A percentile compares a stretch with the other conserved stretches of the same genome.
Evolutionary conservation across 2,329 filamentous ascomycete species (phyloP).

Genomic region (Trichoderma sp.): DNA sequence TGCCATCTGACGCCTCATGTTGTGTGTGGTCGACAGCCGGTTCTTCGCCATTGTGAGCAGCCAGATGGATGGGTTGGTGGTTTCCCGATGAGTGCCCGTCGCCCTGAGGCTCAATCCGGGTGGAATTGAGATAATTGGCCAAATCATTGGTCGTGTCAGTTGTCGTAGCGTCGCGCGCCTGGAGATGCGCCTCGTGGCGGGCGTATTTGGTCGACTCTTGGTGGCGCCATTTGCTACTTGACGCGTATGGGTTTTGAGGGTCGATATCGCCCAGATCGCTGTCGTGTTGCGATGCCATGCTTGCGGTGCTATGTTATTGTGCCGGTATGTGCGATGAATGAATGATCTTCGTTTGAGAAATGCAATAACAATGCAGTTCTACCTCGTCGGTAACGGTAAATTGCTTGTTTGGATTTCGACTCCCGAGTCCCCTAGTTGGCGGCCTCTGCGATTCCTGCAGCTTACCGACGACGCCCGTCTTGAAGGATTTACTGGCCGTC

Average conservation of each 20-base stretch:
- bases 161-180: slow-evolving; percentile 33
- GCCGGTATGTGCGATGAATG: background rate
- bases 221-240: slow-evolving; percentile 61
- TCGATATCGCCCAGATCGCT: slow-evolving; percentile 34
- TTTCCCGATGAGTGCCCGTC: slow-evolving; percentile 36
- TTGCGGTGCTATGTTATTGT: background rate
- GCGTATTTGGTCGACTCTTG: slow-evolving; percentile 61
- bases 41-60: slow-evolving; percentile 34
- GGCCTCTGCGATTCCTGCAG: slow-evolving; percentile 6
- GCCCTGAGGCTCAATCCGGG: slow-evolving; percentile 48
- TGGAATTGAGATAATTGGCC: slow-evolving; percentile 57
- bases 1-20: slow-evolving; percentile 44
- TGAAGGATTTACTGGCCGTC: background rate
- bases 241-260: slow-evolving; percentile 56
- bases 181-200: slow-evolving; percentile 45
- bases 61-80: slow-evolving; percentile 53
- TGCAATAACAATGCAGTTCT: background rate
- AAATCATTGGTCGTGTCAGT: slow-evolving; percentile 51
- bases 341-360: background rate
- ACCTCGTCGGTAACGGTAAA: background rate
- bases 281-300: slow-evolving; percentile 28
- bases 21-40: slow-evolving; percentile 9
- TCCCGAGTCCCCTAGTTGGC: background rate
- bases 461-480: background rate
- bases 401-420: background rate